phyloP scores from a whole-genome alignment of 805 yeast genomes.

The Clavispora vitiphila region DNA sequence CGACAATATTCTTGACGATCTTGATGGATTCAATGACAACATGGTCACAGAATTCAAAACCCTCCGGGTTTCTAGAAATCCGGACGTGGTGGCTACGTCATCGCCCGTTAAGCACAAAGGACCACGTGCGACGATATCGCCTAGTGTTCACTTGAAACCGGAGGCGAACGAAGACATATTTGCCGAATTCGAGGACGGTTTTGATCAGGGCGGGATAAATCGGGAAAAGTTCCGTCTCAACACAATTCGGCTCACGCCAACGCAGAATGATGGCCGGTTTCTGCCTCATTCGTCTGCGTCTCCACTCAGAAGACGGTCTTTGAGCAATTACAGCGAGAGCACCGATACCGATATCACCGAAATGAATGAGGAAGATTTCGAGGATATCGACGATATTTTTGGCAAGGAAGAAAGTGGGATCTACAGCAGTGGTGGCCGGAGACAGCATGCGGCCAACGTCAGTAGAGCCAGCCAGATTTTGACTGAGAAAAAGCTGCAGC shows the following conservation, averaged over 20 bases:
- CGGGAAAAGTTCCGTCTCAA: background rate
- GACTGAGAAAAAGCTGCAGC: constrained; percentile 17
- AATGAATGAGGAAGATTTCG: constrained; percentile 34
- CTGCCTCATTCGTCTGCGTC: constrained; percentile 15
- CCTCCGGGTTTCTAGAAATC: constrained; percentile 1
- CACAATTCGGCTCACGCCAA: background rate
- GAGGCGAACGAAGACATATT: constrained; percentile 7
- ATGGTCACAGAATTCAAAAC: background rate
- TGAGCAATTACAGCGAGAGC: constrained; percentile 37
- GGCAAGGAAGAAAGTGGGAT: constrained; percentile 35
- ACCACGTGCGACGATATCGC: constrained; percentile 2
- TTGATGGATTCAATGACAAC: constrained; percentile 3
- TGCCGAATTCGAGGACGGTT: constrained; percentile 9
- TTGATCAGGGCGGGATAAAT: background rate
- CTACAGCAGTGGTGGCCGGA: constrained; percentile 19
- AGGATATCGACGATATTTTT: constrained; percentile 34
- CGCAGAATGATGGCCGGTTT: background rate
- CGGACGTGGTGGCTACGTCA: background rate
- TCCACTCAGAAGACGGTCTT: constrained; percentile 19
- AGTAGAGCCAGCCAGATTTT: constrained; percentile 22
- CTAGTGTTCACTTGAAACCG: constrained; percentile 3
- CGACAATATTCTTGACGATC: constrained; percentile 5
- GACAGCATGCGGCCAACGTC: constrained; percentile 5
- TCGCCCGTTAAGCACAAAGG: background rate
- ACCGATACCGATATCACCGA: constrained; percentile 37